These are phyloP conservation scores for Penicillium canescens DNA, from an alignment of 495 filamentous ascomycete genomes.

Conservation along the genomic window DNA sequence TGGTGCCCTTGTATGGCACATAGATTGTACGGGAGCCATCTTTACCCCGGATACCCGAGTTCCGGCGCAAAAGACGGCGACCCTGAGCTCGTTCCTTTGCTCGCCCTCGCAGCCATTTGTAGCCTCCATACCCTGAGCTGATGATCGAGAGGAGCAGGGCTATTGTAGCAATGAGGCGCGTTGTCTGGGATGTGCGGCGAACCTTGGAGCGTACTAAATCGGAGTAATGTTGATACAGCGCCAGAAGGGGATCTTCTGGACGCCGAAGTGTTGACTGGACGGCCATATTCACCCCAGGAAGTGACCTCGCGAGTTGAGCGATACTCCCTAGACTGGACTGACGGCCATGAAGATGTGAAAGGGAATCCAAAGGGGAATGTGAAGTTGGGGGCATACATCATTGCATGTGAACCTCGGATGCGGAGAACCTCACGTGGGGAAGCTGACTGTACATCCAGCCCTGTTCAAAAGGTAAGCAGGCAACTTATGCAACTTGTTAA, in stretches of 20 bases:
- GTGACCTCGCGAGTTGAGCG: slow-evolving; percentile 6
- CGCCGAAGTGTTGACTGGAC: slow-evolving; percentile 80
- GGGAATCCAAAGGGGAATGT: slow-evolving; percentile 4
- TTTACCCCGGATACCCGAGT: slow-evolving; percentile 88
- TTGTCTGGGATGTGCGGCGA: slow-evolving; percentile 61
- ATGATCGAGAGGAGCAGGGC: slow-evolving; percentile 75
- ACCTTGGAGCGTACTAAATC: slow-evolving; percentile 60
- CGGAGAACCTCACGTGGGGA: slow-evolving; percentile 28
- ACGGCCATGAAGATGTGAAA: slow-evolving; percentile 14
- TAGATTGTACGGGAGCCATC: slow-evolving; percentile 94
- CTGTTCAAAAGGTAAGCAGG: not conserved
- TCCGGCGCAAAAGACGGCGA: slow-evolving; percentile 76
- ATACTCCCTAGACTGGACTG: slow-evolving; percentile 9
- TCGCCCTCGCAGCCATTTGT: slow-evolving; percentile 67
- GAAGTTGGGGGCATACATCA: slow-evolving; percentile 24
- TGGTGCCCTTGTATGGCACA: slow-evolving; percentile 81
- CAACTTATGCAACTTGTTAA: no score
- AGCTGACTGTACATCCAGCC: slow-evolving; percentile 11
- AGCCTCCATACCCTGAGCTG: slow-evolving; percentile 70
- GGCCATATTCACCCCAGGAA: slow-evolving; percentile 58
- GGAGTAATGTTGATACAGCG: slow-evolving; percentile 66
- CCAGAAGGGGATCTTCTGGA: slow-evolving; percentile 67
- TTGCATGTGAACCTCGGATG: slow-evolving; percentile 38
- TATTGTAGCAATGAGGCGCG: slow-evolving; percentile 72
- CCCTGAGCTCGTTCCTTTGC: slow-evolving; percentile 78